Percentiles rank a stretch among this genome's conserved stretches.
Conservation (phyloP, 306 rosid species). For the Cucurbita moschata region DNA sequence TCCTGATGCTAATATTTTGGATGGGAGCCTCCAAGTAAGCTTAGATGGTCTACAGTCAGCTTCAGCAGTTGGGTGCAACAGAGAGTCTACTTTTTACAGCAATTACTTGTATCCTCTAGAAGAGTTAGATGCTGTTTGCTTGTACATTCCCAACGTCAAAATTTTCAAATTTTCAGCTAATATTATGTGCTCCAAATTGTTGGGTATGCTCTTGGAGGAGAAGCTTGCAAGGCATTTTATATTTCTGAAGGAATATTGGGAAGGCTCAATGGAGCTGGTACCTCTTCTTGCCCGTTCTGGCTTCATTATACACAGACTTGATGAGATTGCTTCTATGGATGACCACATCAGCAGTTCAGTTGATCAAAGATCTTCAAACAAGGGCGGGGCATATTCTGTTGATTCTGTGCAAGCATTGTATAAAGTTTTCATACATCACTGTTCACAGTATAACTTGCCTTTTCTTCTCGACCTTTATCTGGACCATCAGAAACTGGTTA, state of each 20-base stretch:
- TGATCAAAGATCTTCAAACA: conserved; percentile 15
- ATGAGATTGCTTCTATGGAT: conserved; percentile 19
- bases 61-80: conserved; percentile 31
- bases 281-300: conserved; percentile 71
- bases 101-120: conserved; percentile 55
- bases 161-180: conserved; percentile 43
- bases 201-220: conserved; percentile 61
- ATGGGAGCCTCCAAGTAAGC: conserved; percentile 71
- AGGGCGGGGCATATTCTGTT: conserved; percentile 8
- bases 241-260: conserved; percentile 84
- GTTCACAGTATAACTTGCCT: conserved; percentile 62
- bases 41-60: conserved; percentile 53
- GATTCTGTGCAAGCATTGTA: conserved; percentile 52
- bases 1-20: conserved; percentile 39
- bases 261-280: conserved; percentile 58
- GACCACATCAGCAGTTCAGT: conserved; percentile 32
- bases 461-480: conserved; percentile 83
- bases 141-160: conserved; percentile 55
- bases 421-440: conserved; percentile 52
- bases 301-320: conserved; percentile 32
- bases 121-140: conserved; percentile 65
- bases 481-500: conserved; percentile 47
- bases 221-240: conserved; percentile 61
- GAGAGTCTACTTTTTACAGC: conserved; percentile 44
- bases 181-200: conserved; percentile 52